Evolutionary conservation across 2,329 filamentous ascomycete genomes (phyloP).

Genomic region (Diaporthe destruens): DNA sequence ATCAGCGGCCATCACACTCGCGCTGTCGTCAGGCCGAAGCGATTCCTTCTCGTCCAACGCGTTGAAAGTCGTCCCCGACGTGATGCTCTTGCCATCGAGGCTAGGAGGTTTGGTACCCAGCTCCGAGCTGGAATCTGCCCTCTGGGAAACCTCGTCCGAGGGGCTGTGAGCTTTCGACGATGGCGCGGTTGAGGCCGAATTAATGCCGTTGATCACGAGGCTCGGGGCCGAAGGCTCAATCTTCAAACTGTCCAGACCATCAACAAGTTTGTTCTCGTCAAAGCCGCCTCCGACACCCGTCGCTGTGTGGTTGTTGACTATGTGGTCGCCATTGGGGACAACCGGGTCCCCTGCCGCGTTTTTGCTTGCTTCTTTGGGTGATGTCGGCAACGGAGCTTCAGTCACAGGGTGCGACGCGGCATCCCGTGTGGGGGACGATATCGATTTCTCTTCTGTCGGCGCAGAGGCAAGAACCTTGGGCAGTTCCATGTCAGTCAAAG

Average conservation of each 20-base stretch:
- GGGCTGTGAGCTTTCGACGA: slow-evolving; percentile 56
- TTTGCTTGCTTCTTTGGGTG: slow-evolving; percentile 20
- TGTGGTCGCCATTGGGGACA: slow-evolving; percentile 12
- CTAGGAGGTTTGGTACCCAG: slow-evolving; percentile 86
- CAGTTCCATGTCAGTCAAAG: slow-evolving; percentile 29
- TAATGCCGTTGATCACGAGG: slow-evolving; percentile 64
- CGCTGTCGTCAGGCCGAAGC: slow-evolving; percentile 92
- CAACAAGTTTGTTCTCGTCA: slow-evolving; percentile 44
- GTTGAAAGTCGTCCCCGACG: slow-evolving; percentile 88
- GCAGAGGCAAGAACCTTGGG: slow-evolving; percentile 44
- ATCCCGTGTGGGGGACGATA: slow-evolving; percentile 47
- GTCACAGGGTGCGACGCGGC: not conserved
- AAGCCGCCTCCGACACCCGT: slow-evolving; percentile 9
- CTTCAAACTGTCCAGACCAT: slow-evolving; percentile 50
- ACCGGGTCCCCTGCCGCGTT: not conserved
- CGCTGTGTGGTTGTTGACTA: slow-evolving; percentile 11
- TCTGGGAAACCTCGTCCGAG: slow-evolving; percentile 68
- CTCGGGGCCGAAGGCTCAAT: slow-evolving; percentile 53
- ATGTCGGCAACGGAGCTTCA: slow-evolving; percentile 6
- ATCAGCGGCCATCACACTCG: slow-evolving; percentile 86
- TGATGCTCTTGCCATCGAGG: slow-evolving; percentile 93
- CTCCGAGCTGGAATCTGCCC: slow-evolving; percentile 73
- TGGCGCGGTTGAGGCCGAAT: slow-evolving; percentile 54
- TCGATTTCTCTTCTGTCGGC: slow-evolving; percentile 52
- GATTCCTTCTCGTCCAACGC: slow-evolving; percentile 98